Base-by-base conservation (phyloP, 768 basidiomycete genomes). In the Guyanaporus albipodus region DNA sequence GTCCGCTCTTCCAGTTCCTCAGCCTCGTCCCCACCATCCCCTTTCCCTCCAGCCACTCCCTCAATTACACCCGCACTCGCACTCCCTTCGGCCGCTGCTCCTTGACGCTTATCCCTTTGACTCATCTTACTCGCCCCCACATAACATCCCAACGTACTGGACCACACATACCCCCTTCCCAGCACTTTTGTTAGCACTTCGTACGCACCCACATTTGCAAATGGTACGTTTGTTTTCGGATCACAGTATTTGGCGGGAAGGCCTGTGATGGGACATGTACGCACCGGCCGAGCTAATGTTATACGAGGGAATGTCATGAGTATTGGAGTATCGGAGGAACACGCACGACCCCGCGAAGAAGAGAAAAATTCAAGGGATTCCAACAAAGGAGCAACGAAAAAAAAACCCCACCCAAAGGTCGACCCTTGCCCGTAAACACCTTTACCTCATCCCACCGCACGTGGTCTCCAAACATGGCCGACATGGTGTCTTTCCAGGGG, bases 401-500 rank as follows among this genome's bases (percentile, higher is more conserved):
- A 28, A 34, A 38, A n/a, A 12, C 51, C 77, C 44, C 55, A 88
- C 86, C 63, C 34, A 82, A 42, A 1, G 87, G 88, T 11, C 87
- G 71, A n/a, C 73, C 72, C 63, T 82, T 86, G 19, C 78, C 74
- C 2, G 73, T 70, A 54, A 78, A 87, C 6, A 84, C 83, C 49
- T 74, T 79, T 18, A 87, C 48, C 23, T 83, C 76, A 41, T 86
- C 81, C 88, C 88, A 97, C 38, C 83, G 76, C 8, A 85, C 83
- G 55, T 94, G 85, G 41, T 86, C 74, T 2, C 94, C 92, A 56
- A 97, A 91, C 70, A 95, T 74, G 2, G 89, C 83, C 7, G 74
- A 58, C 84, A 93, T 87, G 10, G 85, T 90, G 24, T 85, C 79
- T 38, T 68, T 72, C 85, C 87, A 86, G 0, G 65, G 59, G 0